phyloP scores from a whole-genome alignment of 2,329 filamentous ascomycete genomes.

The Microsporum audouinii region DNA sequence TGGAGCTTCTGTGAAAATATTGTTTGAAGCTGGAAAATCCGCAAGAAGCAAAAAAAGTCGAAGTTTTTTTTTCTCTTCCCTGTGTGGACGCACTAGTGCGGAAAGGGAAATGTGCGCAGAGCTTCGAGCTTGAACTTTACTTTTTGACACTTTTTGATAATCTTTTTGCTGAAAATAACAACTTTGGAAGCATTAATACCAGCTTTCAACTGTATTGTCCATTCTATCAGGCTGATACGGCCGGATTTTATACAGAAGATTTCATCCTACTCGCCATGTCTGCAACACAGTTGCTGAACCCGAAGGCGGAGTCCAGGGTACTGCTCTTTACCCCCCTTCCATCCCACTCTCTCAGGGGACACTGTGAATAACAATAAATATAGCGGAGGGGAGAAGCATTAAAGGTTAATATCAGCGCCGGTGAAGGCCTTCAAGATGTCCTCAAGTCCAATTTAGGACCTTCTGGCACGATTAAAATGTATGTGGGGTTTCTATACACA shows the following conservation, averaged over 20 bases:
- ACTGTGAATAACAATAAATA: conserved; percentile 31
- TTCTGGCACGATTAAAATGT: conserved; percentile 94
- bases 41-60: conserved; percentile 3
- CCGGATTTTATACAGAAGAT: not conserved
- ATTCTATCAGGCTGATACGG: not conserved
- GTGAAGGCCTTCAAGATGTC: conserved; percentile 86
- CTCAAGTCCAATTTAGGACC: conserved; percentile 93
- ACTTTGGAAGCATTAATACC: not conserved
- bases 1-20: not conserved
- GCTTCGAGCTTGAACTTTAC: conserved; percentile 18
- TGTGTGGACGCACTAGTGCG: conserved; percentile 29
- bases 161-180: not conserved
- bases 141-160: conserved; percentile 12
- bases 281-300: conserved; percentile 94
- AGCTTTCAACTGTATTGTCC: not conserved
- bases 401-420: conserved; percentile 90
- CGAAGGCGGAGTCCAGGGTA: conserved; percentile 95
- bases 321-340: conserved; percentile 23
- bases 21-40: not conserved
- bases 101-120: conserved; percentile 31
- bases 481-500: conserved; percentile 18
- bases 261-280: conserved; percentile 53
- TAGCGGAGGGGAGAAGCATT: conserved; percentile 94
- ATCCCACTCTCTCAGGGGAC: conserved; percentile 14
- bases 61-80: conserved; percentile 24